These are phyloP conservation scores for Phyllosticta capitalensis DNA, from an alignment of 2,329 filamentous ascomycete genomes.

Conservation along the genomic window DNA sequence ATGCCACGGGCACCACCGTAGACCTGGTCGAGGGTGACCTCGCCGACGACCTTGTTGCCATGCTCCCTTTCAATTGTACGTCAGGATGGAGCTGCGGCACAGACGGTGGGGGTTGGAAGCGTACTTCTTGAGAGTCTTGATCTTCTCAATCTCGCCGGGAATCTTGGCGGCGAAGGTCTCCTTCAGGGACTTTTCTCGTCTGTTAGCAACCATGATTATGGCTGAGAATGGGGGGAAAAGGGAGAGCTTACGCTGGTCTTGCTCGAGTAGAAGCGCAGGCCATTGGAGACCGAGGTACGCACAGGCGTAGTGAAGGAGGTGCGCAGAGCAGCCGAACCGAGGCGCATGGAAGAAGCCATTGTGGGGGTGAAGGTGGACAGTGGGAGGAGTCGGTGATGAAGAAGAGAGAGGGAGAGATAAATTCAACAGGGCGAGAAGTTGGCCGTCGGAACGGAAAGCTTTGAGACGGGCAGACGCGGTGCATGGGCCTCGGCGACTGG, in stretches of 20 bases:
- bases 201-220: background rate
- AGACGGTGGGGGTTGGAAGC: constrained; percentile 24
- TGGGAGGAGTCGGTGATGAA: constrained; percentile 28
- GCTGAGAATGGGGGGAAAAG: constrained; percentile 14
- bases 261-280: constrained; percentile 82
- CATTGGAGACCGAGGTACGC: constrained; percentile 66
- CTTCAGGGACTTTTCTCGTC: constrained; percentile 67
- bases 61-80: constrained; percentile 58
- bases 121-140: constrained; percentile 96
- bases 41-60: constrained; percentile 89
- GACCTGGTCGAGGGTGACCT: constrained; percentile 98
- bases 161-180: constrained; percentile 95
- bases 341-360: constrained; percentile 78
- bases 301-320: constrained; percentile 59
- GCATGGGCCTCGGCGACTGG: no score
- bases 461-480: constrained; percentile 2
- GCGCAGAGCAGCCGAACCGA: constrained; percentile 74
- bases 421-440: constrained; percentile 9
- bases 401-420: constrained; percentile 22
- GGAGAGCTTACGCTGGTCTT: constrained; percentile 66
- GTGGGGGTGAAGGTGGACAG: constrained; percentile 25
- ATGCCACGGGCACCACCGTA: constrained; percentile 99
- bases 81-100: background rate
- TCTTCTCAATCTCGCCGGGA: constrained; percentile 95
- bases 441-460: constrained; percentile 8